These are phyloP conservation scores for Scytalidium sp. DNA, from an alignment of 2,329 filamentous ascomycete species.

Conservation along the genomic window DNA sequence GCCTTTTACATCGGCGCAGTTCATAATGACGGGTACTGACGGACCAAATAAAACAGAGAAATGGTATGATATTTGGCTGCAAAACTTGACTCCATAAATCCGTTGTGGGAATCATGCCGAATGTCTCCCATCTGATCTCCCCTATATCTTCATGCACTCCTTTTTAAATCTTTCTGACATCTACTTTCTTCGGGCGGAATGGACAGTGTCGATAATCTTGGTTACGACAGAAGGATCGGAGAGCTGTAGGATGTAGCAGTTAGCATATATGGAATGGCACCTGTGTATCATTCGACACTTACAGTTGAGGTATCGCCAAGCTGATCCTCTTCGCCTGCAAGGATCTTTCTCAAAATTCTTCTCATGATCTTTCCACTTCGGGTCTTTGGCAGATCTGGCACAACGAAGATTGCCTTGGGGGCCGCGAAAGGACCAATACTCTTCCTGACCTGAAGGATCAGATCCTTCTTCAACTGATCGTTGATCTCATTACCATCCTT, in stretches of 20 bases:
- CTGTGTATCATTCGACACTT: constrained; percentile 5
- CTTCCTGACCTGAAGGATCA: constrained; percentile 92
- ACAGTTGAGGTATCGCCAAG: constrained; percentile 90
- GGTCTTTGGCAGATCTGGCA: constrained; percentile 95
- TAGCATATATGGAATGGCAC: constrained; percentile 8
- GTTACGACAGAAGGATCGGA: constrained; percentile 87
- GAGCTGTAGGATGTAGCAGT: constrained; percentile 51
- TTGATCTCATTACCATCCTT: constrained; percentile 77
- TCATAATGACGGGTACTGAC: background rate
- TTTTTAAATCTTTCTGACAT: background rate
- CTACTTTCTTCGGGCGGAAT: constrained; percentile 24
- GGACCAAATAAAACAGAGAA: background rate
- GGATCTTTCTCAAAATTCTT: constrained; percentile 92
- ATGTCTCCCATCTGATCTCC: background rate
- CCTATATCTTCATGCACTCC: background rate
- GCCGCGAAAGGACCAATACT: constrained; percentile 97
- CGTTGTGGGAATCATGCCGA: background rate
- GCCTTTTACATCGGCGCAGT: too few species aligned
- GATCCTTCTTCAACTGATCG: constrained; percentile 86
- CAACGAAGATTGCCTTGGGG: constrained; percentile 87
- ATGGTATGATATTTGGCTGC: background rate
- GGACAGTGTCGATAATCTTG: constrained; percentile 80
- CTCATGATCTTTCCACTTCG: constrained; percentile 99
- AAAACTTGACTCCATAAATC: background rate
- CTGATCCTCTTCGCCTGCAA: constrained; percentile 96